These are phyloP conservation scores for Candida michaelii DNA, from an alignment of 805 yeast species.

Conservation along the genomic window DNA sequence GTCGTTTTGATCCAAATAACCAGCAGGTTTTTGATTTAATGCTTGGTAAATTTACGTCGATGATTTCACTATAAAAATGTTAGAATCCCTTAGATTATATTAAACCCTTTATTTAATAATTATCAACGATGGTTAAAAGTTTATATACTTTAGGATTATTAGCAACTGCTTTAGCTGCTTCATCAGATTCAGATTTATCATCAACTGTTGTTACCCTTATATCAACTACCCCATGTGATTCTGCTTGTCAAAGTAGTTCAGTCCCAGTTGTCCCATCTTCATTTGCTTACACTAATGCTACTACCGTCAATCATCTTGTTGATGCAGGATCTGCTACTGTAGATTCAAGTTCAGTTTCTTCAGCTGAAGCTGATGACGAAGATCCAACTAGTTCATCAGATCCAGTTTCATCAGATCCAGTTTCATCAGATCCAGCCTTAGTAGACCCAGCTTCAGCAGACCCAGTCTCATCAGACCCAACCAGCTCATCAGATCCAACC, in stretches of 20 bases:
- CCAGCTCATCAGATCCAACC: no score
- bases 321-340: constrained; percentile 8
- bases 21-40: constrained; percentile 4
- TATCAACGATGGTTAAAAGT: constrained; percentile 8
- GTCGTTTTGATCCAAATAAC: constrained; percentile 5
- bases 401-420: no score
- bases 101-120: neutral
- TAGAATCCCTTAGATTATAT: neutral
- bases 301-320: neutral
- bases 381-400: no score
- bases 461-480: no score
- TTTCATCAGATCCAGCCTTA: no score
- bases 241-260: constrained; percentile 6
- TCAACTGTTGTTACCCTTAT: constrained; percentile 24
- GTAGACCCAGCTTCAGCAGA: no score
- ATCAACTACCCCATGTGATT: constrained; percentile 11
- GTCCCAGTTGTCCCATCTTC: constrained; percentile 20
- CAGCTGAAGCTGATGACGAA: constrained; percentile 3
- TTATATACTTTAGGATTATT: constrained; percentile 15
- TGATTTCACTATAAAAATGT: neutral
- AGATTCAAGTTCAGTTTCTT: neutral
- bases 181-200: constrained; percentile 17
- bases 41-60: neutral
- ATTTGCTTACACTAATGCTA: constrained; percentile 20
- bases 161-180: constrained; percentile 22